A percentile compares a stretch with the other conserved stretches of the same genome.
These are phyloP conservation scores for Sordariomycetes sp. DNA, from an alignment of 2,329 filamentous ascomycete genomes.

Conservation along the genomic window DNA sequence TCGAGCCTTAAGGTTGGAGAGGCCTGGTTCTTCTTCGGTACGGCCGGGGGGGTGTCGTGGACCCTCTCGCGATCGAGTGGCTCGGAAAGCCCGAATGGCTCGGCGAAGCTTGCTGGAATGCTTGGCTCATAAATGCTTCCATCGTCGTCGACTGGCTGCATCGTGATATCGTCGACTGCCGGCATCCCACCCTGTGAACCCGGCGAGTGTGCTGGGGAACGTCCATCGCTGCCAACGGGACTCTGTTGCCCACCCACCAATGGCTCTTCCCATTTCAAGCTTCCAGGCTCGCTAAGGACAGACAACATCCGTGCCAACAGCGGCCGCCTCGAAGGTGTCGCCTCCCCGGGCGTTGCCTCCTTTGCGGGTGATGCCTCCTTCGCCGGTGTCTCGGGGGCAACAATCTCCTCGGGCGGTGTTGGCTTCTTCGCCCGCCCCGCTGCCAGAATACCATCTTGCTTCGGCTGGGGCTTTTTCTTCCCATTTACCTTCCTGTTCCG, in stretches of 20 bases:
- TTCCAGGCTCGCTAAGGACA: not conserved
- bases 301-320: conserved; percentile 1
- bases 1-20: not conserved
- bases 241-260: not conserved
- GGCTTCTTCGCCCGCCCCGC: not conserved
- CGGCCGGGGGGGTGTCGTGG: not conserved
- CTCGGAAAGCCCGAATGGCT: not conserved
- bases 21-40: not conserved
- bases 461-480: not conserved
- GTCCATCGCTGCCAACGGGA: not conserved
- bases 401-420: not conserved
- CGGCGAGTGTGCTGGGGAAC: not conserved
- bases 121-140: not conserved
- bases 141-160: not conserved
- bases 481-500: not conserved
- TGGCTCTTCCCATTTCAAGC: conserved; percentile 2
- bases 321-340: not conserved
- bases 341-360: not conserved
- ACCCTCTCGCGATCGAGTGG: not conserved
- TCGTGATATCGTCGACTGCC: not conserved
- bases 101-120: not conserved
- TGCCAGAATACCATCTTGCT: not conserved
- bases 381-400: no score
- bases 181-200: not conserved
- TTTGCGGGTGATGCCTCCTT: not conserved